These are phyloP conservation scores for Aurantiochytrium sp. DNA, from an alignment of 108 stramenopile species.

Conservation along the genomic window DNA sequence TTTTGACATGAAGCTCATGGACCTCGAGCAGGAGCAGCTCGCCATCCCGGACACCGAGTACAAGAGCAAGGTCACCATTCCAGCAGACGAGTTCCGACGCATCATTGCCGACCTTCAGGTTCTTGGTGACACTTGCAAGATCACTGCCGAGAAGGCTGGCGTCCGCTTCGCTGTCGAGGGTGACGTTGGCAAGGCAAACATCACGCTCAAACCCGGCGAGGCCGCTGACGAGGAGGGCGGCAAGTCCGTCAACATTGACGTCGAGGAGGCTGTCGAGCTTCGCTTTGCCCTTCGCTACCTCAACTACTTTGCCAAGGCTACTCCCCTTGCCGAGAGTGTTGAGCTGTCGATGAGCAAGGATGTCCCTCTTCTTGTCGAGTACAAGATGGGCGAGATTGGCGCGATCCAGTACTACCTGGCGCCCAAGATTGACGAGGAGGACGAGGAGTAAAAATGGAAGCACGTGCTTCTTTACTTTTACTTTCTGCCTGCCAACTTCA, in stretches of 20 bases:
- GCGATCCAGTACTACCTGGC: conserved; percentile 93
- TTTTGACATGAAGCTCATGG: conserved; percentile 98
- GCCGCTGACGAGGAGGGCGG: conserved; percentile 79
- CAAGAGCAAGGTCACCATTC: conserved; percentile 92
- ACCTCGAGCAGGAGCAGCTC: conserved; percentile 91
- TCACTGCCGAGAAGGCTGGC: conserved; percentile 86
- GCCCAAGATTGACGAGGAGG: conserved; percentile 95
- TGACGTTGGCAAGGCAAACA: conserved; percentile 87
- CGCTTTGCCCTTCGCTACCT: conserved; percentile 96
- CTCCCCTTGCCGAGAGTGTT: conserved; percentile 69
- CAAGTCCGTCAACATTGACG: conserved; percentile 72
- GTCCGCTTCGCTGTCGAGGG: conserved; percentile 82
- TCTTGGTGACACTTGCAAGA: conserved; percentile 66
- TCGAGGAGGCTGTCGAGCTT: conserved; percentile 69
- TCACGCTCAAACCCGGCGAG: conserved; percentile 74
- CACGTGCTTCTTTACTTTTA: neutral
- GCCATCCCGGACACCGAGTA: conserved; percentile 98
- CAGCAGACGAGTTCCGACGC: conserved; percentile 85
- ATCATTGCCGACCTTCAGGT: conserved; percentile 93
- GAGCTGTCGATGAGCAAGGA: conserved; percentile 87
- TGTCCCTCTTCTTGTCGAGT: conserved; percentile 93
- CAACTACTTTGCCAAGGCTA: conserved; percentile 95
- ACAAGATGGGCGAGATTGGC: conserved; percentile 74
- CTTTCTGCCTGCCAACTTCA: too few species aligned
- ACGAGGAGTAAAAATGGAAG: conserved; percentile 37